Percentiles rank a stretch among this genome's conserved stretches.
Conservation (phyloP, 2,329 filamentous ascomycete genomes). For the Exophiala oligosperma region DNA sequence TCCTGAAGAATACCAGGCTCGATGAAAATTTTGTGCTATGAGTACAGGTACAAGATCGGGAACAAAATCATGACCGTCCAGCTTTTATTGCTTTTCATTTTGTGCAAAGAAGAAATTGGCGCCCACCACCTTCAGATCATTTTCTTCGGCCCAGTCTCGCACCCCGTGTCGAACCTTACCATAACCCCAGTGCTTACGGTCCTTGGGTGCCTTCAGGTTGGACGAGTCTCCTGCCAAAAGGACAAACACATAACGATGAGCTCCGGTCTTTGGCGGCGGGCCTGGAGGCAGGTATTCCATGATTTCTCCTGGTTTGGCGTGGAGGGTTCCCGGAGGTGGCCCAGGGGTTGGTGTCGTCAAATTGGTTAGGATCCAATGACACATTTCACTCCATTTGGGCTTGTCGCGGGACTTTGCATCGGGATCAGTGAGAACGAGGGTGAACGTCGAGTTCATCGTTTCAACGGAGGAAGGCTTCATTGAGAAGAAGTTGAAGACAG, state of each 20-base stretch:
- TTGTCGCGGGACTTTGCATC: conserved; percentile 57
- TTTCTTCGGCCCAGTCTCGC: conserved; percentile 34
- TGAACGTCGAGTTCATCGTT: conserved; percentile 39
- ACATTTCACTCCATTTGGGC: conserved; percentile 58
- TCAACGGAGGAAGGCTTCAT: conserved; percentile 26
- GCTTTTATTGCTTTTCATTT: conserved; percentile 29
- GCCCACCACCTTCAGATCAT: conserved; percentile 33
- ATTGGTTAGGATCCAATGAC: conserved; percentile 51
- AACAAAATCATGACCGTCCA: neutral
- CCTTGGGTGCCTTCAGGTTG: conserved; percentile 44
- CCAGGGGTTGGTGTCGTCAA: conserved; percentile 25
- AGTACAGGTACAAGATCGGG: neutral
- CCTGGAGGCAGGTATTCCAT: conserved; percentile 54
- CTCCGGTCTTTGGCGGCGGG: conserved; percentile 56
- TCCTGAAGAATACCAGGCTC: conserved; percentile 4
- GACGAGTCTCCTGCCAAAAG: conserved; percentile 45
- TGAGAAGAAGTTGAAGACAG: conserved; percentile 42
- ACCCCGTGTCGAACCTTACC: conserved; percentile 51
- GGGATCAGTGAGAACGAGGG: conserved; percentile 57
- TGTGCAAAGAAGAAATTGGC: conserved; percentile 34
- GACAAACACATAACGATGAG: conserved; percentile 59
- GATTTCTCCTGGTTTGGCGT: conserved; percentile 38
- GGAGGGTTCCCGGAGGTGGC: conserved; percentile 9
- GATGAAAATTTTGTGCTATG: conserved; percentile 1
- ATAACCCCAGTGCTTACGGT: conserved; percentile 54